Conservation (phyloP, 108 stramenopile genomes). For the Thalassiosira profunda region DNA sequence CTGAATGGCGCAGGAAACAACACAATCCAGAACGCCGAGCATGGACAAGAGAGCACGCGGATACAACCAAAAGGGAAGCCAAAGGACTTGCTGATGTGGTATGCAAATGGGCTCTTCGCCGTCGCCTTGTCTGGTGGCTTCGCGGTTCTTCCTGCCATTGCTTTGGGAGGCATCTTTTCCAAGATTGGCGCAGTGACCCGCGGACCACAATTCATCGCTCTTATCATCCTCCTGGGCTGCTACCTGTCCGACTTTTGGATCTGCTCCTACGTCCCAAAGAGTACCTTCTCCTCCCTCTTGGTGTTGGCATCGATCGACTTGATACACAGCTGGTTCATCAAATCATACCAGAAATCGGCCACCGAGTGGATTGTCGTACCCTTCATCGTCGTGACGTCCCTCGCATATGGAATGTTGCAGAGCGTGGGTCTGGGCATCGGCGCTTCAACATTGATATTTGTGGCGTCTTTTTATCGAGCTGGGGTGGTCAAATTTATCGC, state of each 20-base stretch:
- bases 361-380: slow-evolving; percentile 80
- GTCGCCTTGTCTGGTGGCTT: slow-evolving; percentile 47
- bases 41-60: slow-evolving; percentile 1
- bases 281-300: slow-evolving; percentile 72
- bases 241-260: slow-evolving; percentile 65
- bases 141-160: slow-evolving; percentile 58
- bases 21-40: neutral
- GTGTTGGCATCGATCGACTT: slow-evolving; percentile 67
- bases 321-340: slow-evolving; percentile 58
- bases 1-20: neutral
- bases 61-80: slow-evolving; percentile 7
- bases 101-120: slow-evolving; percentile 53
- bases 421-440: slow-evolving; percentile 72
- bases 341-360: slow-evolving; percentile 50
- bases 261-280: slow-evolving; percentile 69
- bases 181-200: slow-evolving; percentile 55
- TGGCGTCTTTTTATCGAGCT: slow-evolving; percentile 65
- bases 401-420: slow-evolving; percentile 61
- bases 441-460: slow-evolving; percentile 78
- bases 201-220: slow-evolving; percentile 56
- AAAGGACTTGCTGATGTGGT: slow-evolving; percentile 38
- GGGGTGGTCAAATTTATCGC: slow-evolving; percentile 82
- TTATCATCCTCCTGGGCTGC: slow-evolving; percentile 54
- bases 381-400: slow-evolving; percentile 60
- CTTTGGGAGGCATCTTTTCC: slow-evolving; percentile 57